Evolutionary conservation across 23 red algal species (phyloP).

Genomic region (Pyropia haitanensis): DNA sequence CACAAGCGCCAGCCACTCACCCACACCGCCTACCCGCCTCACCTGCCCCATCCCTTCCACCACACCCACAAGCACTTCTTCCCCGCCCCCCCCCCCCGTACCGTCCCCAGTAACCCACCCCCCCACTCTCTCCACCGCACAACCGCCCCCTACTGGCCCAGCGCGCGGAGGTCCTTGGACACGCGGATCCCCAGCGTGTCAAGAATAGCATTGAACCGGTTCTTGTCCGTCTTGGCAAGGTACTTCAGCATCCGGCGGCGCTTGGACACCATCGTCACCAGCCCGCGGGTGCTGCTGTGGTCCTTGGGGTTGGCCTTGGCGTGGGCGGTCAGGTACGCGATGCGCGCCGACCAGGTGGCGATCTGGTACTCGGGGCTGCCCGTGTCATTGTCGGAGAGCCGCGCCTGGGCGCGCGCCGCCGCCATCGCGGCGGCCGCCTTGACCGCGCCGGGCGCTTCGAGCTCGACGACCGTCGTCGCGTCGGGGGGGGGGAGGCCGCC

Average conservation of each 20-base stretch:
- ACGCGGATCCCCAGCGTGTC: slow-evolving; percentile 58
- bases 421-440: slow-evolving; percentile 2
- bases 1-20: too few relatives aligned
- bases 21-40: too few relatives aligned
- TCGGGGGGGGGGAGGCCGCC: too few relatives aligned
- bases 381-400: slow-evolving; percentile 71
- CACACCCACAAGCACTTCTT: too few relatives aligned
- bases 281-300: slow-evolving; percentile 59
- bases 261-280: slow-evolving; percentile 61
- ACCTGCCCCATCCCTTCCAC: too few relatives aligned
- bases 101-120: too few relatives aligned
- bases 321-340: slow-evolving; percentile 76
- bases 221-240: slow-evolving; percentile 22
- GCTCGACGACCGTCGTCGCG: too few relatives aligned
- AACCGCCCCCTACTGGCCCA: neutral
- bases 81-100: too few relatives aligned
- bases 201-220: slow-evolving; percentile 50
- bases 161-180: slow-evolving; percentile 34
- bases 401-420: slow-evolving; percentile 28
- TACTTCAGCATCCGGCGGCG: slow-evolving; percentile 64
- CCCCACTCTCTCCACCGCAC: too few relatives aligned
- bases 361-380: slow-evolving; percentile 96
- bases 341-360: slow-evolving; percentile 67
- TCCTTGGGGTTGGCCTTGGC: slow-evolving; percentile 82
- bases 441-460: neutral